These are phyloP conservation scores for Diplodia scrobiculata DNA, from an alignment of 2,329 filamentous ascomycete genomes.

Conservation along the genomic window DNA sequence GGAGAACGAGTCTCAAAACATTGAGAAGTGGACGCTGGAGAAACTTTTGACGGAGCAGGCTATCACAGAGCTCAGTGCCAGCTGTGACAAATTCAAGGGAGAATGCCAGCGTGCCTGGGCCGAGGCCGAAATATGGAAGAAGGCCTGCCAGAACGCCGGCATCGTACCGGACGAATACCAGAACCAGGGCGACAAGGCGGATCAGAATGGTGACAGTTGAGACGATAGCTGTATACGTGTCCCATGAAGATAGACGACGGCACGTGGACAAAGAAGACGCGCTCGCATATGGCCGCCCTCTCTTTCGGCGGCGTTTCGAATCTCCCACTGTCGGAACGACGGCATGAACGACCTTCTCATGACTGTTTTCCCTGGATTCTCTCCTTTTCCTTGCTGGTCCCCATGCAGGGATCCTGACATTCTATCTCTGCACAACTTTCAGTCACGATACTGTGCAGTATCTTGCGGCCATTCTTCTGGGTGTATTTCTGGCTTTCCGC, in stretches of 20 bases:
- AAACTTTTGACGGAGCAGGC: slow-evolving; percentile 89
- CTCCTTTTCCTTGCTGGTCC: background rate
- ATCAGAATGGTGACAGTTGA: slow-evolving; percentile 43
- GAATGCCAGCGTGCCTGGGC: slow-evolving; percentile 77
- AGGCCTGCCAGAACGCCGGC: slow-evolving; percentile 46
- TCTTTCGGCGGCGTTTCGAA: background rate
- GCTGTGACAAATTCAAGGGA: slow-evolving; percentile 81
- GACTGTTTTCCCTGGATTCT: slow-evolving; percentile 19
- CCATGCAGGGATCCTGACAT: background rate
- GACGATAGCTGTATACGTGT: background rate
- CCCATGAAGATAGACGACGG: background rate
- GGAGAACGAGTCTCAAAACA: slow-evolving; percentile 90
- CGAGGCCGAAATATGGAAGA: slow-evolving; percentile 77
- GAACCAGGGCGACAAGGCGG: slow-evolving; percentile 44
- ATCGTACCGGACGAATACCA: slow-evolving; percentile 47
- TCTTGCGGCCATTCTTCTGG: slow-evolving; percentile 4
- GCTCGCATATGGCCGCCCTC: background rate
- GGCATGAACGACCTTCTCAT: slow-evolving; percentile 26
- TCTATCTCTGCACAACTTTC: slow-evolving; percentile 5
- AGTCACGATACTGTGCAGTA: background rate
- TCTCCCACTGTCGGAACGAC: slow-evolving; percentile 10
- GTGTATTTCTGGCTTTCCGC: slow-evolving; percentile 12
- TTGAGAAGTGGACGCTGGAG: slow-evolving; percentile 90
- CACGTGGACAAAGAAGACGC: too few species aligned
- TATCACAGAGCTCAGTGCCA: slow-evolving; percentile 81